Base-by-base conservation (phyloP, 306 rosid species). In the Notholithocarpus densiflorus region DNA sequence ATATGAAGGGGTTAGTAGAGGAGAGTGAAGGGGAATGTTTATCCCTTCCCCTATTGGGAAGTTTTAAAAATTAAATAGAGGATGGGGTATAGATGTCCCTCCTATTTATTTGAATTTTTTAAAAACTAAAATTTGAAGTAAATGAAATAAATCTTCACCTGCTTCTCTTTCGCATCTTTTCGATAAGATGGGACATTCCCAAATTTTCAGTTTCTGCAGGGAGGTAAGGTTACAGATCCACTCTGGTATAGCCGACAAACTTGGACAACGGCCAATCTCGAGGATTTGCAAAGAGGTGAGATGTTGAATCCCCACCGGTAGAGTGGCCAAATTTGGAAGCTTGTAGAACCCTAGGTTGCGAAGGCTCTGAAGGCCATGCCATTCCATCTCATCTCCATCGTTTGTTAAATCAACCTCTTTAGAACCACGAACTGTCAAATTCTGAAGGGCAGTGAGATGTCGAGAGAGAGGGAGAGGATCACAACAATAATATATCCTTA, bases 351-450 rank as follows among this genome's bases (percentile, higher is more conserved):
- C 0, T 54, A 71, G 40, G 4, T 2, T 0, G 17, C 13, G 2
- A 20, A 60, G 37, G 31, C 32, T 60, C 3, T 0, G 0, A 4
- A 60, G 66, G 18, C 7, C 19, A 3, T 11, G 18, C 68, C 68
- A 23, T 60, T 11, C 17, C 18, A 60, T 60, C 48, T 78, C 77
- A 60, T 59, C 4, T 24, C 52, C 14, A 45, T 5, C 9, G 40
- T 45, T 45, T 45, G 52, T 8, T 11, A 45, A 72, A 5, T 64
- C 77, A 48, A 71, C 6, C 13, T 71, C 23, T 18, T 71, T 32
- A 27, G 0, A 71, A 2, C 0, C 0, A 0, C 0, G 0, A 61
- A 79, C n/a, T 9, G 0, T 0, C 19, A 79, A 40, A 0, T 12
- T 1, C 2, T 2, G 10, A 56, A 79, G 27, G 15, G 26, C 11